phyloP scores from a whole-genome alignment of 805 yeast species.

The Wickerhamia fluorescens region DNA sequence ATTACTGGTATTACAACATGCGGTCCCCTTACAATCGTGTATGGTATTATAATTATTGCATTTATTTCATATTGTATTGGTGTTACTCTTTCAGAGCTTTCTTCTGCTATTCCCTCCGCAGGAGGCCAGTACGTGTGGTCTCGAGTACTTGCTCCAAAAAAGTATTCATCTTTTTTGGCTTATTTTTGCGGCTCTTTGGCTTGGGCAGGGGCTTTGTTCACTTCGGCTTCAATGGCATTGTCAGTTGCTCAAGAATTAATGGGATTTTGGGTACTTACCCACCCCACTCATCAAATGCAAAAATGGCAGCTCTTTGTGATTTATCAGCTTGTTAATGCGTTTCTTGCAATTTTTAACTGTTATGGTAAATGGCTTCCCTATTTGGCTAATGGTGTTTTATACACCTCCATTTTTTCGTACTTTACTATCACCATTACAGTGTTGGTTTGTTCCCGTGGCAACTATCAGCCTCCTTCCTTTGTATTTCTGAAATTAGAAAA shows the following conservation, averaged over 20 bases:
- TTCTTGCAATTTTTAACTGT: slow-evolving; percentile 28
- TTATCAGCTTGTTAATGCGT: slow-evolving; percentile 28
- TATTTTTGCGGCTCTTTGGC: slow-evolving; percentile 34
- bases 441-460: slow-evolving; percentile 30
- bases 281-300: slow-evolving; percentile 26
- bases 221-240: slow-evolving; percentile 33
- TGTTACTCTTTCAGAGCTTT: slow-evolving; percentile 31
- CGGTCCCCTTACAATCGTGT: slow-evolving; percentile 34
- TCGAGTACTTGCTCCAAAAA: slow-evolving; percentile 31
- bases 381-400: slow-evolving; percentile 29
- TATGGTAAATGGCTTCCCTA: slow-evolving; percentile 29
- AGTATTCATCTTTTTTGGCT: slow-evolving; percentile 30
- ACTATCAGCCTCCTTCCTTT: slow-evolving; percentile 22
- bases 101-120: slow-evolving; percentile 34
- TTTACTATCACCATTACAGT: slow-evolving; percentile 30
- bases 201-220: slow-evolving; percentile 38
- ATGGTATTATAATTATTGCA: slow-evolving; percentile 34
- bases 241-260: slow-evolving; percentile 27
- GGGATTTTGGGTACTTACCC: slow-evolving; percentile 31
- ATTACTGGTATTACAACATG: slow-evolving; percentile 37
- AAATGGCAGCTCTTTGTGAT: slow-evolving; percentile 32
- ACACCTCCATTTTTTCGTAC: slow-evolving; percentile 28
- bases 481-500: slow-evolving; percentile 19
- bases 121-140: slow-evolving; percentile 42
- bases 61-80: slow-evolving; percentile 31